Base-by-base conservation (phyloP, 2,329 filamentous ascomycete species). In the Beauveria rudraprayagi region DNA sequence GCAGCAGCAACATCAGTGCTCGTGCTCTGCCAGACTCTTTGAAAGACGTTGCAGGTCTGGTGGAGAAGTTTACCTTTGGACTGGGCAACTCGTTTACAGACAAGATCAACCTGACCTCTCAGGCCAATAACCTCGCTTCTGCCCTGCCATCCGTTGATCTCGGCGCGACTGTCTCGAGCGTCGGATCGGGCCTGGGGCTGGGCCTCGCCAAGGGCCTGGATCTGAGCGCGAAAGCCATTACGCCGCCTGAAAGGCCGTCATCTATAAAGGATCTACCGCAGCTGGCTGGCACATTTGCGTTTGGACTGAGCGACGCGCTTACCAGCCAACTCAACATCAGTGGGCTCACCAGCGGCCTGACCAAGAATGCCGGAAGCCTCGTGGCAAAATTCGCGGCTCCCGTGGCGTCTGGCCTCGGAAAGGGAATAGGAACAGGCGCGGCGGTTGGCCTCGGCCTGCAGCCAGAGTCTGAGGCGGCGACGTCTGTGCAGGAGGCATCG, bases 361-460 rank as follows among this genome's bases (percentile, higher is more conserved):
- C n/a, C 30, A 19, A 26, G 40, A 51, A 34, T 22, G 26, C 22
- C 7, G 28, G 34, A 8, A 52, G 55, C 1, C 9, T 63, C 44
- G 24, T 65, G n/a, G 50, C 47, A 24, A 63, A 52, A 17, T 61
- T 62, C n/a, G 63, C 52, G 7, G 44, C 66, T 0, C 65, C 66
- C 2, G 67, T 68, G 6, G 70, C 67, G 1, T 63, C 67, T 0
- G 70, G 70, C 1, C 61, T 71, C n/a, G 70, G 70, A 24, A 68
- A 65, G 37, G 70, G 70, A 0, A 54, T 72, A 0, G 70, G 70
- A 3, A 56, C 63, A 40, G 70, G 70, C 2, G 64, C 65, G 2
- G 64, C 67, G 0, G 62, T 72, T 17, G 70, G 70, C 0, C 48
- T 72, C 4, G 70, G 67, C n/a, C 60, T 71, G 6, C 70, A 72